phyloP scores from a whole-genome alignment of 148 eudicot genomes.

The Heliosperma pusillum region DNA sequence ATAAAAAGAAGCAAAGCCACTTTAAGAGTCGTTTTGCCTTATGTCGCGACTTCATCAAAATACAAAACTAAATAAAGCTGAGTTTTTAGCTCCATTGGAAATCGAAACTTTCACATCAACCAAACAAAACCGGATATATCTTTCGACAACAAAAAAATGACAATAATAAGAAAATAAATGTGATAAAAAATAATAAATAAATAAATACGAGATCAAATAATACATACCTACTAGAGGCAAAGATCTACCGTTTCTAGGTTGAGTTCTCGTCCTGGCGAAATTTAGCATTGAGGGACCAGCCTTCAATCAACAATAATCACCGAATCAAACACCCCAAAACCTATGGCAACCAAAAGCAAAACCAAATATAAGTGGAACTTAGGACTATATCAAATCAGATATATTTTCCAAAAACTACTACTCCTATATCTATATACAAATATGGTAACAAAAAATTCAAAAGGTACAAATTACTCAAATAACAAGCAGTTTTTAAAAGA shows the following conservation, averaged over 20 bases:
- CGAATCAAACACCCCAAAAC: constrained; percentile 14
- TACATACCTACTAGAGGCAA: constrained; percentile 27
- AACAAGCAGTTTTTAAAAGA: neutral
- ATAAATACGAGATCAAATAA: neutral
- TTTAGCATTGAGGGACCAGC: constrained; percentile 21
- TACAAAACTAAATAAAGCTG: too few species aligned
- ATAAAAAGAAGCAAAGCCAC: too few species aligned
- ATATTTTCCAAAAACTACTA: neutral
- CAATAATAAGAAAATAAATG: neutral
- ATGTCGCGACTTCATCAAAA: too few species aligned
- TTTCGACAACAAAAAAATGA: neutral
- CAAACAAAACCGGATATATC: neutral
- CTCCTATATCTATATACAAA: neutral
- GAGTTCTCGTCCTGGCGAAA: constrained; percentile 22
- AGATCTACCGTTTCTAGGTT: constrained; percentile 25
- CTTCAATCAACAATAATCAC: constrained; percentile 10
- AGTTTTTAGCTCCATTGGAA: too few species aligned
- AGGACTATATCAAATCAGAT: neutral
- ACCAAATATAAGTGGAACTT: neutral
- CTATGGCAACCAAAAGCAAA: constrained; percentile 7
- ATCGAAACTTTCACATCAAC: too few species aligned
- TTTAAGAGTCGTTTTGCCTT: too few species aligned
- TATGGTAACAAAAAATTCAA: neutral
- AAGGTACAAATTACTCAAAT: neutral
- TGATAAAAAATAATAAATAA: neutral